These are phyloP conservation scores for Aphanomyces cochlioides DNA, from an alignment of 352 stramenopile species.

Conservation along the genomic window DNA sequence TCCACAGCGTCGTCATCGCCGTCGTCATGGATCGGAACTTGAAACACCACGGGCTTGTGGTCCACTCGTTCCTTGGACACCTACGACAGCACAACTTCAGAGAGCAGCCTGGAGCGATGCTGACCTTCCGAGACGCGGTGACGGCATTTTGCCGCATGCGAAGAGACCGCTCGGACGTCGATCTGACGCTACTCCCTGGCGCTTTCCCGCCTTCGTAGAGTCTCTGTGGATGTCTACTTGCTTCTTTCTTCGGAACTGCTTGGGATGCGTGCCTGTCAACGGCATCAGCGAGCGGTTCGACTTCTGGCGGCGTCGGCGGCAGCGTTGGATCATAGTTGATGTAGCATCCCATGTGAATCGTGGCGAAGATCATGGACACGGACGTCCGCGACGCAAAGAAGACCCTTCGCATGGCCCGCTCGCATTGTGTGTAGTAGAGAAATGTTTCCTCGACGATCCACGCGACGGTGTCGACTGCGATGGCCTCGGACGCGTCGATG, in stretches of 20 bases:
- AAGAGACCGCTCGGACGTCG: background rate
- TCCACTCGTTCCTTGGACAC: background rate
- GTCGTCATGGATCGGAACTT: no score
- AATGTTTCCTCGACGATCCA: background rate
- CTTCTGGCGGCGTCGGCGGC: background rate
- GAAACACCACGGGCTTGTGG: background rate
- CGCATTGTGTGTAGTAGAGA: background rate
- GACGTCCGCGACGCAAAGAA: background rate
- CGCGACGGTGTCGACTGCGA: background rate
- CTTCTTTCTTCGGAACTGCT: constrained; percentile 18
- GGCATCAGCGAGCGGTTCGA: background rate
- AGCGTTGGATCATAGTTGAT: constrained; percentile 16
- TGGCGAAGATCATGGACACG: constrained; percentile 5
- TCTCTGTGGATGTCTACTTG: background rate
- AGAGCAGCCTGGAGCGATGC: no score
- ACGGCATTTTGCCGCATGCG: no score
- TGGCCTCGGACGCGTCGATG: background rate
- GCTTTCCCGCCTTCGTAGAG: background rate
- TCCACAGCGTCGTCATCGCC: no score
- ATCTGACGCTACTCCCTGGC: background rate
- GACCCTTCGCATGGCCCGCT: background rate
- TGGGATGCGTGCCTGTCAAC: constrained; percentile 17
- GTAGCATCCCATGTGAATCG: constrained; percentile 22
- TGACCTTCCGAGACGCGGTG: no score
- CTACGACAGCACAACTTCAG: no score